These are phyloP conservation scores for Eremochloa ophiuroides DNA, from an alignment of 176 grass and related monocot genomes.

Conservation along the genomic window DNA sequence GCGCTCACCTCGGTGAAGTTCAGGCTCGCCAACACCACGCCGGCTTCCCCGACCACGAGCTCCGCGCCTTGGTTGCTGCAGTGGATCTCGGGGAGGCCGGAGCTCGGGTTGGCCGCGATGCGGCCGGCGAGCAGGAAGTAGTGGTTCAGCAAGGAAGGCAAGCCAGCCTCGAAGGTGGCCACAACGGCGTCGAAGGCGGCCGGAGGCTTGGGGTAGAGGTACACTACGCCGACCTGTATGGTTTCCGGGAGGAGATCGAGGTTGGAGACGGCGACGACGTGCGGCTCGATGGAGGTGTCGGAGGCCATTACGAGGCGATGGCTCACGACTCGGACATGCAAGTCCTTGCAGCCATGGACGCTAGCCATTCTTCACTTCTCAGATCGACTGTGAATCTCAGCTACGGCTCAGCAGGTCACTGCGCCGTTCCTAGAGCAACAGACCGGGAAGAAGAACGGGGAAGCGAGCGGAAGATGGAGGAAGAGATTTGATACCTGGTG, in stretches of 20 bases:
- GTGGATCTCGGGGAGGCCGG: not conserved
- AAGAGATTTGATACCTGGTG: too few relatives aligned
- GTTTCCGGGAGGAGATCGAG: not conserved
- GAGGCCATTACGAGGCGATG: not conserved
- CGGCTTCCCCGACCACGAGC: not conserved
- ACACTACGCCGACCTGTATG: not conserved
- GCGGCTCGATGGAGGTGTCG: not conserved
- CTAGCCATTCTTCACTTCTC: not conserved
- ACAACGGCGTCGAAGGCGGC: not conserved
- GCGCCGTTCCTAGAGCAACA: too few relatives aligned
- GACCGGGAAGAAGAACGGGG: too few relatives aligned
- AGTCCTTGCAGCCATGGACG: not conserved
- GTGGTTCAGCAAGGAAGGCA: conserved; percentile 20
- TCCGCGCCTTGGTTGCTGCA: not conserved
- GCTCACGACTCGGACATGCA: not conserved
- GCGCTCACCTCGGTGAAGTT: not conserved
- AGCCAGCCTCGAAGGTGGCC: not conserved
- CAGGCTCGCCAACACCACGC: not conserved
- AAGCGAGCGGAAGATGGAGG: too few relatives aligned
- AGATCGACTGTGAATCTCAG: too few relatives aligned
- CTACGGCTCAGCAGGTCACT: too few relatives aligned
- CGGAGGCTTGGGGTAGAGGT: conserved; percentile 3
- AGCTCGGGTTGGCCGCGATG: not conserved
- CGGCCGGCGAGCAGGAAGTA: conserved; percentile 32
- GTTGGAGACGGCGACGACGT: not conserved